Evolutionary conservation across 1,139 yeast genomes (phyloP).

Genomic region (Candida neerlandica): DNA sequence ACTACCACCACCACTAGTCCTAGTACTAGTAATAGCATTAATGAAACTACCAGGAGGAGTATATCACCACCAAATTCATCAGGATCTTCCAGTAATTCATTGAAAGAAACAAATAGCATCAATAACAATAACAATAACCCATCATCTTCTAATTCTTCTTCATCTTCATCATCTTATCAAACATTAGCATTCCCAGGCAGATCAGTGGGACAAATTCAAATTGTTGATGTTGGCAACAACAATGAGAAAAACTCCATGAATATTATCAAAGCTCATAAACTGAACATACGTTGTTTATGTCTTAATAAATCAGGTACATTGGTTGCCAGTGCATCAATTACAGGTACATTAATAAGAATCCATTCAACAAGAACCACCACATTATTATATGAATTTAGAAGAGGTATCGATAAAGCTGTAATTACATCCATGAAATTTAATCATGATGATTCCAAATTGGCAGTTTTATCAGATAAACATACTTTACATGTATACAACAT

Average conservation of each 20-base stretch:
- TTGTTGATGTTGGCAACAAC: constrained; percentile 70
- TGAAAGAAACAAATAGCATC: constrained; percentile 1
- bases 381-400: constrained; percentile 74
- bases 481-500: constrained; percentile 84
- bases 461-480: constrained; percentile 84
- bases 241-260: constrained; percentile 65
- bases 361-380: constrained; percentile 78
- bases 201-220: constrained; percentile 73
- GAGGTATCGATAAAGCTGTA: constrained; percentile 84
- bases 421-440: constrained; percentile 84
- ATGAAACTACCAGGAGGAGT: neutral
- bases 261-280: constrained; percentile 82
- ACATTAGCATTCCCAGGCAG: constrained; percentile 76
- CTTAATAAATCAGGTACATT: constrained; percentile 73
- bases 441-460: constrained; percentile 72
- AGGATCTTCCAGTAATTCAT: constrained; percentile 7
- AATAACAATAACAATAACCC: neutral
- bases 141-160: neutral
- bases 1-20: constrained; percentile 1
- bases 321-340: constrained; percentile 85
- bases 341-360: constrained; percentile 83
- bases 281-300: constrained; percentile 66
- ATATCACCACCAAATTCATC: constrained; percentile 7
- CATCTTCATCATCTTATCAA: constrained; percentile 27
- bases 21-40: neutral